phyloP scores from a whole-genome alignment of 345 rosid genomes.

The Citropsis articulata region DNA sequence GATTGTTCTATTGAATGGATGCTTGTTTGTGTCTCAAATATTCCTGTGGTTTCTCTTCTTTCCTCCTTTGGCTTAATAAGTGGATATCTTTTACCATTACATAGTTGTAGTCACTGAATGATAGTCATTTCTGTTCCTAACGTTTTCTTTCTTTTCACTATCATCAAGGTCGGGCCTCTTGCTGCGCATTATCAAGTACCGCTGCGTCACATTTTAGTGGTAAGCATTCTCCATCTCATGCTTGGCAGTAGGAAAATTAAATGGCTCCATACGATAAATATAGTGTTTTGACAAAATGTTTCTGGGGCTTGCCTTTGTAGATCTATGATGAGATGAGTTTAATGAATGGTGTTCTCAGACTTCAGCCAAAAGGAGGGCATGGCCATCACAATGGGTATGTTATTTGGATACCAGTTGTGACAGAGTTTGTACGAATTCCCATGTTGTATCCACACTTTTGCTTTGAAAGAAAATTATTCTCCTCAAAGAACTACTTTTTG shows the following conservation, averaged over 20 bases:
- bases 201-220: conserved; percentile 79
- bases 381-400: conserved; percentile 89
- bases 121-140: conserved; percentile 2
- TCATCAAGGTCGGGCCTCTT: conserved; percentile 78
- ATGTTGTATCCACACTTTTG: background rate
- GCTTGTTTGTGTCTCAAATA: background rate
- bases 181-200: conserved; percentile 92
- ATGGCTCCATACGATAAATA: background rate
- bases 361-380: conserved; percentile 87
- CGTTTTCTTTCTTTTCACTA: conserved; percentile 7
- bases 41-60: background rate
- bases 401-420: conserved; percentile 1
- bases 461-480: background rate
- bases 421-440: background rate
- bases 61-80: background rate
- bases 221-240: conserved; percentile 20
- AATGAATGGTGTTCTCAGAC: conserved; percentile 85
- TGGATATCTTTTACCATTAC: background rate
- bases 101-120: background rate
- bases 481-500: background rate
- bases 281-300: background rate
- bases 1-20: background rate
- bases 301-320: conserved; percentile 35
- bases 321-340: conserved; percentile 85
- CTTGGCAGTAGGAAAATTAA: background rate